phyloP scores from a whole-genome alignment of 805 yeast genomes.

The Kazachstania taianensis region DNA sequence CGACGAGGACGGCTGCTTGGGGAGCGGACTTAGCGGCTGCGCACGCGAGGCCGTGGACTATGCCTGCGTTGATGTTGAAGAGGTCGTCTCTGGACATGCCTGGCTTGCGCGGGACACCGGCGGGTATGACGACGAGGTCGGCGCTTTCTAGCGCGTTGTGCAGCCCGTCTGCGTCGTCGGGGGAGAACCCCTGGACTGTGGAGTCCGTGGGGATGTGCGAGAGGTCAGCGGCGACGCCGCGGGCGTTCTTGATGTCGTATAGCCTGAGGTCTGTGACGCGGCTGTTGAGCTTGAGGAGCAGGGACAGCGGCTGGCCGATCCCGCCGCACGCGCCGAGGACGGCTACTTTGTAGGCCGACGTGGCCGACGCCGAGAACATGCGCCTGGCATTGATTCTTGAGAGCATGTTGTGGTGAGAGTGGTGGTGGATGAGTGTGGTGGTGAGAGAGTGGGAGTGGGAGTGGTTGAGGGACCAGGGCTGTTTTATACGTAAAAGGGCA shows the following conservation, averaged over 20 bases:
- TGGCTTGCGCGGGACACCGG: conserved; percentile 97
- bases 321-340: conserved; percentile 88
- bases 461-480: too few species aligned
- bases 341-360: conserved; percentile 66
- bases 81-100: conserved; percentile 98
- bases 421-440: too few species aligned
- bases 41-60: conserved; percentile 85
- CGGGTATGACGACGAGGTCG: conserved; percentile 85
- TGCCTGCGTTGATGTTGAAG: conserved; percentile 92
- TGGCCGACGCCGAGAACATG: conserved; percentile 57
- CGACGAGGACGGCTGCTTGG: conserved; percentile 70
- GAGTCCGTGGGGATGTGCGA: conserved; percentile 92
- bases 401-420: conserved; percentile 37
- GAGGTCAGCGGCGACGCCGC: conserved; percentile 94
- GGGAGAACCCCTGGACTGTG: conserved; percentile 76
- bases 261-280: conserved; percentile 78
- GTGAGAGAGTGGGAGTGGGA: too few species aligned
- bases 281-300: conserved; percentile 77
- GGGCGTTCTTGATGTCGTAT: conserved; percentile 85
- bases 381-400: conserved; percentile 43
- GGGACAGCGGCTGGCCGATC: conserved; percentile 84
- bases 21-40: conserved; percentile 77
- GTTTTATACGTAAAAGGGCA: too few species aligned
- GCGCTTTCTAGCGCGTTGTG: conserved; percentile 59
- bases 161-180: conserved; percentile 63